phyloP scores from a whole-genome alignment of 768 basidiomycete genomes.

The Sporobolomyces phaffii region DNA sequence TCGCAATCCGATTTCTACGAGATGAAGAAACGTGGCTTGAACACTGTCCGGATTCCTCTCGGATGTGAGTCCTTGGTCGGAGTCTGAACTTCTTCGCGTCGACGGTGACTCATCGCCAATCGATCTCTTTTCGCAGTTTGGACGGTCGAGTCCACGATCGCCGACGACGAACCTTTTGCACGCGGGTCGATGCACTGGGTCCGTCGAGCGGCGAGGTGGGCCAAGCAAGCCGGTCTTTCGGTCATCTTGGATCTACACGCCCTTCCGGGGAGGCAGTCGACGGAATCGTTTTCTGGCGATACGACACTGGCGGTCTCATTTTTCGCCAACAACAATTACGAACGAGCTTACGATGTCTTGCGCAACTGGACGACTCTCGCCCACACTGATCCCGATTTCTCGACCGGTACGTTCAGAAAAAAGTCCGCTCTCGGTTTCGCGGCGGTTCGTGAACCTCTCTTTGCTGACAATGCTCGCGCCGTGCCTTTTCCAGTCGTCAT shows the following conservation, averaged over 20 bases:
- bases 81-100: too few species aligned
- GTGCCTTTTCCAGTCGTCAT: background rate
- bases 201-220: constrained; percentile 11
- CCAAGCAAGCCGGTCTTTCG: constrained; percentile 9
- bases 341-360: constrained; percentile 7
- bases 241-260: constrained; percentile 25
- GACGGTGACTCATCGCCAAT: too few species aligned
- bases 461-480: background rate
- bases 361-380: constrained; percentile 16
- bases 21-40: constrained; percentile 19
- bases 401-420: background rate
- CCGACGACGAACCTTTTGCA: constrained; percentile 10
- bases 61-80: background rate
- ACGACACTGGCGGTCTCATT: background rate
- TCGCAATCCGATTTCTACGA: constrained; percentile 8
- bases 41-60: constrained; percentile 14
- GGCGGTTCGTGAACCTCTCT: background rate
- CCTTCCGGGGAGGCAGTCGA: constrained; percentile 1
- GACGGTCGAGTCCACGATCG: constrained; percentile 16
- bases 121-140: too few species aligned
- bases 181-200: constrained; percentile 7
- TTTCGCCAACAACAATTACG: constrained; percentile 4
- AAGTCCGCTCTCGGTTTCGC: background rate
- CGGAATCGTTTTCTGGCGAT: constrained; percentile 9
- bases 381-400: constrained; percentile 1